These are phyloP conservation scores for Coniochaeta pulveracea DNA, from an alignment of 2,329 filamentous ascomycete genomes.

Conservation along the genomic window DNA sequence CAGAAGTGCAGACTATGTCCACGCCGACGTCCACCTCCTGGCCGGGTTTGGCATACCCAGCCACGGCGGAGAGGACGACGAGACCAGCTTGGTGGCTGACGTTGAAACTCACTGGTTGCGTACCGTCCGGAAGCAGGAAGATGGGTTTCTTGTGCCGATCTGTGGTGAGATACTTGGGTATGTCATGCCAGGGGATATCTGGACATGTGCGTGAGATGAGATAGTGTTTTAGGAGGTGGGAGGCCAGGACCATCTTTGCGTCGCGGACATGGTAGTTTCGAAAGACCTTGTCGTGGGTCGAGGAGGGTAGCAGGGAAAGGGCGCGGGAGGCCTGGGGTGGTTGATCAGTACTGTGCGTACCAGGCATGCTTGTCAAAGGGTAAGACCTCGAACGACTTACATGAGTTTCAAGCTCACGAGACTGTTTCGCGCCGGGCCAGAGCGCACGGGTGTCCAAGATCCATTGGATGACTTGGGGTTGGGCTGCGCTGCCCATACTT, in stretches of 20 bases:
- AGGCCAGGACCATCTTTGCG: constrained; percentile 63
- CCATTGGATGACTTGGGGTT: constrained; percentile 43
- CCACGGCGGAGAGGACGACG: constrained; percentile 52
- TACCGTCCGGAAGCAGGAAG: constrained; percentile 34
- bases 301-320: constrained; percentile 36
- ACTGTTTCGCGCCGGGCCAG: constrained; percentile 41
- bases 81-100: constrained; percentile 69
- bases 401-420: constrained; percentile 31
- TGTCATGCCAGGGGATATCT: constrained; percentile 49
- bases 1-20: constrained; percentile 65
- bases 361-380: constrained; percentile 3
- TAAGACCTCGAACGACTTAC: constrained; percentile 27
- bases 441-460: constrained; percentile 47
- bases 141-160: constrained; percentile 43
- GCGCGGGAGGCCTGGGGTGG: constrained; percentile 36
- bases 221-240: constrained; percentile 62
- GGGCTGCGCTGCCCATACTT: too few species aligned
- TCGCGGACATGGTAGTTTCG: constrained; percentile 57
- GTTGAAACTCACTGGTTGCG: constrained; percentile 53
- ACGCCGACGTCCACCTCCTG: constrained; percentile 47
- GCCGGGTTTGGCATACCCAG: constrained; percentile 15
- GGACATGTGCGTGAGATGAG: constrained; percentile 49
- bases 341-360: constrained; percentile 1
- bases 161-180: constrained; percentile 44
- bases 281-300: constrained; percentile 46